phyloP scores from a whole-genome alignment of 345 rosid species.

The Boechera stricta region DNA sequence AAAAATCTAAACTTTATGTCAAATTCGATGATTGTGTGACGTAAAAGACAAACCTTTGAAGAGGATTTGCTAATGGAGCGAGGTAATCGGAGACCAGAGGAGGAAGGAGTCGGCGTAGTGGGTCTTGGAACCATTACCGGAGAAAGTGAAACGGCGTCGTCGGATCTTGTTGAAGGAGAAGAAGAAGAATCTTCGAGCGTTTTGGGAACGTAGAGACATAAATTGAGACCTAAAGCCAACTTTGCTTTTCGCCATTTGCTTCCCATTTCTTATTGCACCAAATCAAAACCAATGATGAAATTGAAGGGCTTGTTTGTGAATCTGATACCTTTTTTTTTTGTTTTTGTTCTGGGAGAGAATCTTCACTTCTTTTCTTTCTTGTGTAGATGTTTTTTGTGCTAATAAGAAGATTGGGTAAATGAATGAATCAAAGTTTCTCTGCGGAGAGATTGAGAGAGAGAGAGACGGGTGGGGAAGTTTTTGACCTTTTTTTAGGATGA shows the following conservation, averaged over 20 bases:
- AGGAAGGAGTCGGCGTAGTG: slow-evolving; percentile 65
- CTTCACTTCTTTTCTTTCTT: slow-evolving; percentile 16
- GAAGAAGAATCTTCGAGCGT: slow-evolving; percentile 52
- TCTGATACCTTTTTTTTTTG: not conserved
- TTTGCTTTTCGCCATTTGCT: slow-evolving; percentile 90
- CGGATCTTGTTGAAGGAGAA: slow-evolving; percentile 48
- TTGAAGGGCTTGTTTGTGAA: not conserved
- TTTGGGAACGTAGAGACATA: slow-evolving; percentile 73
- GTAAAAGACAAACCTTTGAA: slow-evolving; percentile 57
- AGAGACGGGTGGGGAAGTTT: slow-evolving; percentile 46
- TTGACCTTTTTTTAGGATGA: slow-evolving; percentile 47
- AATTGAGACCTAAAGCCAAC: slow-evolving; percentile 70
- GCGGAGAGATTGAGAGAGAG: slow-evolving; percentile 18
- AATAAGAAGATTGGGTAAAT: slow-evolving; percentile 15
- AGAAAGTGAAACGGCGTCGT: slow-evolving; percentile 53
- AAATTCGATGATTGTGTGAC: not conserved
- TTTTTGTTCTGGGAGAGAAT: not conserved
- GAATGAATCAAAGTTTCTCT: slow-evolving; percentile 32
- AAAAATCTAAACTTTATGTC: slow-evolving; percentile 22
- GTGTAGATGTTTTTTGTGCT: not conserved
- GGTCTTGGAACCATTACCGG: slow-evolving; percentile 45
- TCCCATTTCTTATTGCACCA: slow-evolving; percentile 49
- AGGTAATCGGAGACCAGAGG: slow-evolving; percentile 68
- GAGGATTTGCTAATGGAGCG: slow-evolving; percentile 58
- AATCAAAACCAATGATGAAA: slow-evolving; percentile 1